Base-by-base conservation (phyloP, 2,329 filamentous ascomycete species). In the Diplodia mutila region DNA sequence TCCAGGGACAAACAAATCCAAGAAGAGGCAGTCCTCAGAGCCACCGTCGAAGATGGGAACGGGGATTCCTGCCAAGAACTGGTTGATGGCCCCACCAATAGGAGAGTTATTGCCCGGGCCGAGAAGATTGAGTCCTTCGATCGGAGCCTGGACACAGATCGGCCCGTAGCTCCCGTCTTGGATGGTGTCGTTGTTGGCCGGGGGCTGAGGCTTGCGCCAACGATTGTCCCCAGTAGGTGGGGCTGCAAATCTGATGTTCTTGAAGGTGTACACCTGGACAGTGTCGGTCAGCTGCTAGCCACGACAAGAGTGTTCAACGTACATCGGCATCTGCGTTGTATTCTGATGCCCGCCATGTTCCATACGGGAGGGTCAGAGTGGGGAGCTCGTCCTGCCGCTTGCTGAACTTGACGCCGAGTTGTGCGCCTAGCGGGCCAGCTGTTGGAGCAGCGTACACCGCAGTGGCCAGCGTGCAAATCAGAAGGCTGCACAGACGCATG, bases 191-290 rank as follows among this genome's bases (percentile, higher is more conserved):
- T 68, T 68, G 21, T 39, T 42, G 14, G 29, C 9, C 3, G 70
- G 70, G 6, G 61, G 51, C 46, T 65, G 55, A 14, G 70, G 70
- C 57, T 69, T 69, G 8, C 61, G 63, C 59, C 64, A 71, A 16
- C 70, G 65, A 18, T 78, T 70, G 42, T 75, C 69, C 1, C 77
- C 77, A 2, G 73, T 75, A 3, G 78, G 76, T 6, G 76, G 72
- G 2, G 76, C 73, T 3, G 76, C 77, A 63, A 75, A 80, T 12
- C 78, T 72, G 52, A 71, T 68, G 46, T 71, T 71, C 29, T 70
- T 70, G 67, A 71, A 71, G 3, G 67, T 66, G 37, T 70, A 71
- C 16, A 70, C 65, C 69, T 71, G 11, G 1, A 4, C 16, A 9
- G 6, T 7, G 54, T 67, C 16, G 61, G 54, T 46, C 34, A 54